Evolutionary conservation across 371 early-diverging fungal genomes (phyloP), one percentile per base, ranked within the genome.

Genomic region (Syncephalastrum monosporum): DNA sequence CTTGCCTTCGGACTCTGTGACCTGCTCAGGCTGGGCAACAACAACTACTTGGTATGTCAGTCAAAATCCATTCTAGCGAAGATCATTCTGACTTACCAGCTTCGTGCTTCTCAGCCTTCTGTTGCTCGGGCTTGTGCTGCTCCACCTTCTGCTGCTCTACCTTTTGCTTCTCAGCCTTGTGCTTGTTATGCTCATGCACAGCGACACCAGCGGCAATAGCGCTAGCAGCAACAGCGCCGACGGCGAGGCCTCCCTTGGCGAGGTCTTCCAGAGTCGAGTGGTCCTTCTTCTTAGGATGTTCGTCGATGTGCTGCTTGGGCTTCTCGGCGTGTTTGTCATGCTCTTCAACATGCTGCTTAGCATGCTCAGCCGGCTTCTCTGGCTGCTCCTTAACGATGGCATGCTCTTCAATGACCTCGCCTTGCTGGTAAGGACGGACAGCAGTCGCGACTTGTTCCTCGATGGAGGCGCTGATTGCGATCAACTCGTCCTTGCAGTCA

Each of bases 201-300:
- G 45, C 15, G 1, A 15, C 55, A 21, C 42, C 44, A 38, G 38
- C 21, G 19, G 29, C 59, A 33, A 53, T 41, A 25, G 19, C 53
- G 10, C 27, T 52, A 14, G 51, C 59, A 12, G 50, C 52, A 5
- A 33, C 51, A 25, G 24, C 60, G 29, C 51, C 51, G 42, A 58
- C 46, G 17, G 59, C 59, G 33, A 58, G 45, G 16, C 45, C 19
- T 29, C 59, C 56, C 42, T 56, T 42, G n/a, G 42, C 24, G 19
- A 56, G 12, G 12, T 56, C 23, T 41, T 42, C 49, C 56, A 29
- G 4, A 4, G 29, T 29, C 29, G 29, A 29, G 7, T 29, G 29
- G 7, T 29, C 29, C 29, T 29, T 29, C 29, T 29, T 29, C 29
- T 29, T 29, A 6, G 29, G 29, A 29, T 7, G 29, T 7, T 29